Evolutionary conservation across 768 basidiomycete species (phyloP), one percentile per base, ranked within the genome.

Genomic region (Steccherinum ochraceum): DNA sequence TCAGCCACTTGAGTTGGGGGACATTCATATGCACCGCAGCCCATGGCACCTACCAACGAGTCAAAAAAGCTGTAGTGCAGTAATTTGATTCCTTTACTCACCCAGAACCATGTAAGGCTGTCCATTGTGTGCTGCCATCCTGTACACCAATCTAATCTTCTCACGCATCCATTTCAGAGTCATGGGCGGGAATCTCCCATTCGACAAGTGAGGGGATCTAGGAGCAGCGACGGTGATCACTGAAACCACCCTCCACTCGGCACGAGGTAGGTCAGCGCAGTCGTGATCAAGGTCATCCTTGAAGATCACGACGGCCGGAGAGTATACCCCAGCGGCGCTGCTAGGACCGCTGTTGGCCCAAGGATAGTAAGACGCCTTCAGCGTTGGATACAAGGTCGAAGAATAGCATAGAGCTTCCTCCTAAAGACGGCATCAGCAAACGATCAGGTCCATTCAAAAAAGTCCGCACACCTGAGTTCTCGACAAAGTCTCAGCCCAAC

Each of bases 331-430:
- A 2, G 71, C 68, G 3, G 62, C 55, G 16, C 69, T 73, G 1
- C 69, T 69, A 2, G 61, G 62, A 26, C 75, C 75, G 16, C 67
- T 58, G 56, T 77, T 77, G 12, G 72, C 67, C 75, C 75, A 76
- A 7, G 75, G 75, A 49, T 76, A 76, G 52, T 69, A 73, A 5
- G 61, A 58, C 21, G 58, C 57, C 41, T 69, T 69, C 27, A 77
- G 66, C 1, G 74, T 75, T 12, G 52, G 50, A 54, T 71, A 77
- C 4, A 77, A 63, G 3, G 74, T 75, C 3, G 75, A 75, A 7
- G 72, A 71, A 56, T 76, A 77, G 53, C 75, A 77, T 0, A 77
- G 64, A 0, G 74, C 72, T 58, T 76, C 74, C 64, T 75, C 75
- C 72, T 74, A 41, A 2, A n/a, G 18, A 53, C 25, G 4, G 18